Evolutionary conservation across 1,139 yeast genomes (phyloP).

Genomic region (Tardiomyces digboiensis): DNA sequence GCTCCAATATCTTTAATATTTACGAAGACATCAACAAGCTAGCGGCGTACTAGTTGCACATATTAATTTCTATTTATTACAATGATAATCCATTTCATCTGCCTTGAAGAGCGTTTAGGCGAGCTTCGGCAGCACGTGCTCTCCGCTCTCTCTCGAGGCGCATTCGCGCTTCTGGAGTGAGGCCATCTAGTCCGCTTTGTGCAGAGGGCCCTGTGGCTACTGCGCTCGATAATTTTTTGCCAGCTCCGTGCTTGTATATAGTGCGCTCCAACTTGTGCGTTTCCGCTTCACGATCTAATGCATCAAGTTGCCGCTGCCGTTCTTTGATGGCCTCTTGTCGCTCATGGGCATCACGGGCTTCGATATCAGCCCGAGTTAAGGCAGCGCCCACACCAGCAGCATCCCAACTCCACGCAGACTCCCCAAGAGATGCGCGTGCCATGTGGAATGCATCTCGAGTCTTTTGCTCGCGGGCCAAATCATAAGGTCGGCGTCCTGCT

Average conservation of each 20-base stretch:
- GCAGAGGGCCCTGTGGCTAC: constrained; percentile 19
- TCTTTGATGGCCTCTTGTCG: constrained; percentile 23
- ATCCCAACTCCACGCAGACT: constrained; percentile 58
- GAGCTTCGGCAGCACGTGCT: constrained; percentile 94
- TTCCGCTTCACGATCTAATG: constrained; percentile 23
- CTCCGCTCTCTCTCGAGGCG: constrained; percentile 86
- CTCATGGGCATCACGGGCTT: constrained; percentile 27
- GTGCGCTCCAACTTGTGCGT: constrained; percentile 31
- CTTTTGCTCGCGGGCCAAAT: constrained; percentile 36
- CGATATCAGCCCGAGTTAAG: constrained; percentile 53
- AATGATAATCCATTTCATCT: too few relatives aligned
- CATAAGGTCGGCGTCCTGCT: constrained; percentile 57
- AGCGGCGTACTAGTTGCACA: too few relatives aligned
- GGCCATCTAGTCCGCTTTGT: constrained; percentile 22
- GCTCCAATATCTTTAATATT: constrained; percentile 8
- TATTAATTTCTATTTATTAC: too few relatives aligned
- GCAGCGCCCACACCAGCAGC: constrained; percentile 59
- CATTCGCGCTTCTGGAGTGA: constrained; percentile 62
- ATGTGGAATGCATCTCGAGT: constrained; percentile 54
- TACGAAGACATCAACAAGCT: constrained; percentile 9
- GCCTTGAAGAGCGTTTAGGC: constrained; percentile 37
- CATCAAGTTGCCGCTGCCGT: constrained; percentile 29
- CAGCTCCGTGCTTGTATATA: constrained; percentile 25
- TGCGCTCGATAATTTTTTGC: constrained; percentile 26
- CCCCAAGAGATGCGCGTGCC: constrained; percentile 61